A percentile compares a stretch with the other conserved stretches of the same genome.
phyloP scores from a whole-genome alignment of 495 filamentous ascomycete genomes.

The Penicillium atrosanguineum region DNA sequence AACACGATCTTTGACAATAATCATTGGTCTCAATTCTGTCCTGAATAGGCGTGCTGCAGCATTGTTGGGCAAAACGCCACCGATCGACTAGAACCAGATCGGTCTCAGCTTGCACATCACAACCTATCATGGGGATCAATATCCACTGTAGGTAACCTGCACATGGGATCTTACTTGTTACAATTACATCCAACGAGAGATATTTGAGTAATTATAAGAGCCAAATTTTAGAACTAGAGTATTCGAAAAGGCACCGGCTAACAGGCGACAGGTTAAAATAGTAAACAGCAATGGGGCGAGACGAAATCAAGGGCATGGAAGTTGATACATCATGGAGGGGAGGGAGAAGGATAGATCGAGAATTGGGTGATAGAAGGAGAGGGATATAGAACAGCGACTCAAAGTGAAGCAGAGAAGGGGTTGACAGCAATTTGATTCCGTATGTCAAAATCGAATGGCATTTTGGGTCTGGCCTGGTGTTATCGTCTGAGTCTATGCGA shows the following conservation, averaged over 20 bases:
- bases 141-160: no score
- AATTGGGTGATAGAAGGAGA: background rate
- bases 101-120: background rate
- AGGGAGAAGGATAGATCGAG: no score
- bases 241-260: conserved; percentile 16
- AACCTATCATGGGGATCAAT: background rate
- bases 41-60: no score
- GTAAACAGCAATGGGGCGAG: background rate
- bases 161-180: background rate
- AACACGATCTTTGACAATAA: background rate
- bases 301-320: conserved; percentile 4
- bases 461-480: background rate
- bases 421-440: background rate
- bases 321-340: background rate
- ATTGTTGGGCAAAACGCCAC: no score
- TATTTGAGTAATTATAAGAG: background rate
- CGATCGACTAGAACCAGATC: background rate
- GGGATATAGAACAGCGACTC: background rate
- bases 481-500: background rate
- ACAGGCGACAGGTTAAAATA: conserved; percentile 10
- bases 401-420: background rate
- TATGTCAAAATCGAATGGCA: background rate
- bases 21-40: no score
- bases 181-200: background rate
- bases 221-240: conserved; percentile 7